phyloP scores from a whole-genome alignment of 2,329 filamentous ascomycete genomes.

The Aspergillus sp. region DNA sequence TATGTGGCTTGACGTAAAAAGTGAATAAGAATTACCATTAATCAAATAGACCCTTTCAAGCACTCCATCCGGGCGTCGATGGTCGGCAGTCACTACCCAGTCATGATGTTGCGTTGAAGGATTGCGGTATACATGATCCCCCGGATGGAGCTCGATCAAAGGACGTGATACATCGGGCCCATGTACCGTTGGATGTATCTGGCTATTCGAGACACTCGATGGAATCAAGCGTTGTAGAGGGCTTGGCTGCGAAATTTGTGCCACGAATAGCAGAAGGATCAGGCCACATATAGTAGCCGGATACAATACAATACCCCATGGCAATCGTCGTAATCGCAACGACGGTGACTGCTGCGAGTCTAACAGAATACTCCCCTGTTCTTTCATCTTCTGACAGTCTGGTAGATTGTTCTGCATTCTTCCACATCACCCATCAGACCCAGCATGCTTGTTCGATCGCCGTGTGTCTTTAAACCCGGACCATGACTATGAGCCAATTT shows the following conservation, averaged over 20 bases:
- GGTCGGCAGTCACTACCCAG: constrained; percentile 46
- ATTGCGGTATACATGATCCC: constrained; percentile 44
- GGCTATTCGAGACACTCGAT: not conserved
- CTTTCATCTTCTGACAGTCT: not conserved
- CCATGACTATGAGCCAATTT: not conserved
- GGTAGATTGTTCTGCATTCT: no score
- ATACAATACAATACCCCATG: constrained; percentile 14
- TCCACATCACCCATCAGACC: not conserved
- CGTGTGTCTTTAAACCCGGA: not conserved
- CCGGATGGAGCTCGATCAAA: constrained; percentile 41
- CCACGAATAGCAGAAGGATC: constrained; percentile 18
- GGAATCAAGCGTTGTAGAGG: not conserved
- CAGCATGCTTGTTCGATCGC: not conserved
- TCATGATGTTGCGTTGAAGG: constrained; percentile 36
- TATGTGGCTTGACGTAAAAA: not conserved
- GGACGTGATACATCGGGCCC: constrained; percentile 19
- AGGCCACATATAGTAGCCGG: constrained; percentile 20
- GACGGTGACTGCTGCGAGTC: not conserved
- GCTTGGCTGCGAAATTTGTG: constrained; percentile 7
- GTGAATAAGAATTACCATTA: constrained; percentile 43
- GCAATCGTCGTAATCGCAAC: not conserved
- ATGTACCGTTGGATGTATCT: not conserved
- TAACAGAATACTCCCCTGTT: not conserved
- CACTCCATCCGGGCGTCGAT: constrained; percentile 53
- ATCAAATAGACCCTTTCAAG: constrained; percentile 53